phyloP scores from a whole-genome alignment of 805 yeast genomes.

The Kazachstania bromeliacearum region DNA sequence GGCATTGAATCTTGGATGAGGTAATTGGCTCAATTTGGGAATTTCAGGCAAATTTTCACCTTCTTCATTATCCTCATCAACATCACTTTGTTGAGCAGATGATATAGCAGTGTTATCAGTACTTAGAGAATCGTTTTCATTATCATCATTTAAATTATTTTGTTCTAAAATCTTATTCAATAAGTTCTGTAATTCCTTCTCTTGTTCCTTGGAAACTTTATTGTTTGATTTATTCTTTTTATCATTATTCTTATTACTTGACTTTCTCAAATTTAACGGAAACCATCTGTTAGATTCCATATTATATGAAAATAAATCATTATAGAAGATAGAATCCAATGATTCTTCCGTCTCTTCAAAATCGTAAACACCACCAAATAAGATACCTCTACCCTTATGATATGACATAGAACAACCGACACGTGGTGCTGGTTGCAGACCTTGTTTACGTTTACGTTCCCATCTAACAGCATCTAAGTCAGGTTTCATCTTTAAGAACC shows the following conservation, averaged over 20 bases:
- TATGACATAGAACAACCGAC: slow-evolving; percentile 88
- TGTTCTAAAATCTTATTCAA: slow-evolving; percentile 64
- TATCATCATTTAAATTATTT: slow-evolving; percentile 56
- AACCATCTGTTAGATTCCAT: slow-evolving; percentile 86
- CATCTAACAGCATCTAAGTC: slow-evolving; percentile 67
- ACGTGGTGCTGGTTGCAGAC: slow-evolving; percentile 83
- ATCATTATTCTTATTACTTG: slow-evolving; percentile 6
- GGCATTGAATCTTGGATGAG: slow-evolving; percentile 86
- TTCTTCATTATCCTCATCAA: slow-evolving; percentile 29
- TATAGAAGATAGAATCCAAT: slow-evolving; percentile 74
- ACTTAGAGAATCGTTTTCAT: slow-evolving; percentile 31
- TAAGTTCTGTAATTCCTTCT: slow-evolving; percentile 73
- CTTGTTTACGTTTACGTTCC: slow-evolving; percentile 85
- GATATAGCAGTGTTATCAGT: slow-evolving; percentile 31
- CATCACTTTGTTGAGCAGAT: slow-evolving; percentile 17
- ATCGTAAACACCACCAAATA: slow-evolving; percentile 95
- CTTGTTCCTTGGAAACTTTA: slow-evolving; percentile 42
- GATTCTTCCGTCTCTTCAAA: slow-evolving; percentile 92
- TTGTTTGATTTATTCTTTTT: slow-evolving; percentile 34
- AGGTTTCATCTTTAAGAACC: slow-evolving; percentile 80
- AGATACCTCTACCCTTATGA: slow-evolving; percentile 76
- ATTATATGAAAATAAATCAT: slow-evolving; percentile 72
- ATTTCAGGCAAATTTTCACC: slow-evolving; percentile 23
- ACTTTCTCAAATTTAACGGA: slow-evolving; percentile 33
- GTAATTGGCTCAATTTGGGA: slow-evolving; percentile 41